phyloP scores from a whole-genome alignment of 2,329 filamentous ascomycete genomes.

The Neonectria magnoliae region DNA sequence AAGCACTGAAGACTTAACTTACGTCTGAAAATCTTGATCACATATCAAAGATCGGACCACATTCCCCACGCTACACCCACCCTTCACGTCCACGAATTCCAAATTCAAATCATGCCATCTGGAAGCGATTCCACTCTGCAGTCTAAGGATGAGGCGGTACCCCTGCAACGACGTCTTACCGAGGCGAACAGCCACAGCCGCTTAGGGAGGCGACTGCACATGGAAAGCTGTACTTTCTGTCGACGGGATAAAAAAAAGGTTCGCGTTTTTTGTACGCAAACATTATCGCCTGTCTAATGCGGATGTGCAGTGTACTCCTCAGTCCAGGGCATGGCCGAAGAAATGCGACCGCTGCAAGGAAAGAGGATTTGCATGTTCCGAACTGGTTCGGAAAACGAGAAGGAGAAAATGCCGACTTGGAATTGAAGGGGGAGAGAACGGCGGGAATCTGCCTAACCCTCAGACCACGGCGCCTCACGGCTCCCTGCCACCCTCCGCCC shows the following conservation, averaged over 20 bases:
- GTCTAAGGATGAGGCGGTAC: background rate
- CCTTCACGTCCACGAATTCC: background rate
- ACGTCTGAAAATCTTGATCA: no score
- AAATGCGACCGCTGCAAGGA: slow-evolving; percentile 6
- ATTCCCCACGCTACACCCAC: background rate
- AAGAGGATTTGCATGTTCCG: background rate
- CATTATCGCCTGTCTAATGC: background rate
- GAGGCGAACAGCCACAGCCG: background rate
- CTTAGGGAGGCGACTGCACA: background rate
- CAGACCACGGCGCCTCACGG: background rate
- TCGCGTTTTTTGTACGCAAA: background rate
- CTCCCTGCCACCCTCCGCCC: background rate
- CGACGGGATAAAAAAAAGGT: slow-evolving; percentile 7
- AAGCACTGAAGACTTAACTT: no score
- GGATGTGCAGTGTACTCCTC: background rate
- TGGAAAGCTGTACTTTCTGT: slow-evolving; percentile 10
- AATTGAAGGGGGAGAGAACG: no score
- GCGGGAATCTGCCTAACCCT: no score
- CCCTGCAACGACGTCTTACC: background rate
- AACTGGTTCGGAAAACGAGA: background rate
- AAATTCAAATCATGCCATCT: background rate
- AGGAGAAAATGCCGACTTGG: background rate
- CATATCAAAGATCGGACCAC: background rate
- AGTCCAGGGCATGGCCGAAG: background rate
- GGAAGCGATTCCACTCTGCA: background rate